Percentiles rank a stretch among this genome's conserved stretches.
phyloP scores from a whole-genome alignment of 148 eudicot species.

The Dianthus caryophyllus region DNA sequence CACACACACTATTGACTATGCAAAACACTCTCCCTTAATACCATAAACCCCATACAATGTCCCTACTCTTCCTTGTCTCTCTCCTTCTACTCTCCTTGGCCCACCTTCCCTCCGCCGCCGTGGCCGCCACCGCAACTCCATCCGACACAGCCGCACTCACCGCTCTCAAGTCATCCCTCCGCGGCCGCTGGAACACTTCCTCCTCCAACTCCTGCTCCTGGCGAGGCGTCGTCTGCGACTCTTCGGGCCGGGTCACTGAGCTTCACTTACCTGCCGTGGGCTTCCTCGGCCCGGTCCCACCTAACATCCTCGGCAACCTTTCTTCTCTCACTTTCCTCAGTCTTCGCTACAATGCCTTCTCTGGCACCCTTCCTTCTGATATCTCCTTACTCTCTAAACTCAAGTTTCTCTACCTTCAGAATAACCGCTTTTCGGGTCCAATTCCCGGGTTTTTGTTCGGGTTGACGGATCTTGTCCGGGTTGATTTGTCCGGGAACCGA shows the following conservation, averaged over 20 bases:
- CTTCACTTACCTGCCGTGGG: constrained; percentile 74
- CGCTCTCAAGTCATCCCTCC: constrained; percentile 46
- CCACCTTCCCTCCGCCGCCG: constrained; percentile 4
- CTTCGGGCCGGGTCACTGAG: constrained; percentile 35
- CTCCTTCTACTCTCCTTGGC: too few relatives aligned
- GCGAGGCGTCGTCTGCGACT: constrained; percentile 50
- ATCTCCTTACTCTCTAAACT: constrained; percentile 34
- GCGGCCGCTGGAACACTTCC: constrained; percentile 61
- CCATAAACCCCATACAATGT: too few relatives aligned
- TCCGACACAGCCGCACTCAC: constrained; percentile 47
- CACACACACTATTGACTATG: too few relatives aligned
- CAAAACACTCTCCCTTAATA: too few relatives aligned
- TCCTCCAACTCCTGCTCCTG: constrained; percentile 46
- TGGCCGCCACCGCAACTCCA: constrained; percentile 42
- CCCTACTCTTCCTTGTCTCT: too few relatives aligned
- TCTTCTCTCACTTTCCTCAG: constrained; percentile 46
- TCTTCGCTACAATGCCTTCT: constrained; percentile 61
- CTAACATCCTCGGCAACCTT: constrained; percentile 43
- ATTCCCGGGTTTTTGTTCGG: constrained; percentile 40
- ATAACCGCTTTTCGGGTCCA: constrained; percentile 47
- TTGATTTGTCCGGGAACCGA: constrained; percentile 48
- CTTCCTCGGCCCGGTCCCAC: constrained; percentile 57
- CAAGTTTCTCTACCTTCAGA: constrained; percentile 52
- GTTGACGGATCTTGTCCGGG: constrained; percentile 36
- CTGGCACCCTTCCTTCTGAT: constrained; percentile 52